Evolutionary conservation across 2,329 filamentous ascomycete species (phyloP).

Genomic region (Diaporthe capsici): DNA sequence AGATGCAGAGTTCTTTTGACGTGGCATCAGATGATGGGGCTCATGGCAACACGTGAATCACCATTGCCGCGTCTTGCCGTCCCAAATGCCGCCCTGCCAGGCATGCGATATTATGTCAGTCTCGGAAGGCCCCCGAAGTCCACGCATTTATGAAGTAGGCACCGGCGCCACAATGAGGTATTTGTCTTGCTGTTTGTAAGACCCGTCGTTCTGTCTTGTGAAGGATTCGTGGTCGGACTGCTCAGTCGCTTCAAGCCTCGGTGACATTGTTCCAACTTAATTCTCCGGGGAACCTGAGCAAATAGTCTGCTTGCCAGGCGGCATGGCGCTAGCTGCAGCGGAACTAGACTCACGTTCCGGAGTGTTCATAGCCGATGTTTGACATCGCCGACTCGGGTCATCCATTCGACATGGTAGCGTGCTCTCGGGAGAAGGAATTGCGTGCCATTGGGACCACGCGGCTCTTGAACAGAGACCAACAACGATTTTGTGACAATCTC

Average conservation of each 20-base stretch:
- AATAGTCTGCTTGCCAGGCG: background rate
- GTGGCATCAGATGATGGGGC: constrained; percentile 28
- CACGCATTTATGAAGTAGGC: background rate
- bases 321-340: constrained; percentile 16
- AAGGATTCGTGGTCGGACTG: background rate
- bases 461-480: background rate
- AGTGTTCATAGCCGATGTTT: background rate
- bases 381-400: background rate
- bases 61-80: constrained; percentile 24
- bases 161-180: background rate
- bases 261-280: background rate
- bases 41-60: constrained; percentile 25
- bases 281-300: background rate
- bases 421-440: too few species aligned
- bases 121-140: background rate
- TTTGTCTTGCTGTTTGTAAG: too few species aligned
- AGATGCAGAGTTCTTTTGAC: constrained; percentile 30
- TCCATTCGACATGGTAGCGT: background rate
- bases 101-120: background rate
- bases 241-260: background rate
- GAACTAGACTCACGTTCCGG: background rate
- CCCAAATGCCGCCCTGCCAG: background rate
- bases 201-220: background rate
- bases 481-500: background rate
- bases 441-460: too few species aligned